Base-by-base conservation (phyloP, 2,329 filamentous ascomycete genomes). In the Trichocomaceae sp. region DNA sequence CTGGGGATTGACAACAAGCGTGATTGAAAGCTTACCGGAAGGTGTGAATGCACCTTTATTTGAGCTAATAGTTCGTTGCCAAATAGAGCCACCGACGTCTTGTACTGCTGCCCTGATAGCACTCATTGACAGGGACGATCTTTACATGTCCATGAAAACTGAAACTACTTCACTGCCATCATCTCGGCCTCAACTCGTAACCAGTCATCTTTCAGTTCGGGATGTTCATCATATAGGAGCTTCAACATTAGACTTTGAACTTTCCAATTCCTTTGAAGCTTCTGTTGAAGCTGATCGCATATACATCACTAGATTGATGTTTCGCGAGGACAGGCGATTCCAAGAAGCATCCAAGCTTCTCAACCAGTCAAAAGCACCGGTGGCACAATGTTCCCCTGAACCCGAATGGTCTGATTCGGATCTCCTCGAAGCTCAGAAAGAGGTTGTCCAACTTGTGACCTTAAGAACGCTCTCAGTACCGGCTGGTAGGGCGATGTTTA, bases 341-440 rank as follows among this genome's bases (percentile, higher is more conserved):
- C 85, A 90, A 58, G 93, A 99, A 73, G 93, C 90, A 0, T 84
- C 86, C 53, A 83, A 81, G 52, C 77, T 99, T 54, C 77, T 99
- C n/a, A 91, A 93, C 55, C 93, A 93, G 26, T 84, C 87, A 51
- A 88, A 87, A 64, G 79, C 89, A 13, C 84, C 92, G 42, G 76
- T 88, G 10, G 84, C 92, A n/a, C 86, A 88, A 50, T 86, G 92
- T 58, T 79, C 85, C 39, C 82, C 85, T 1, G 80, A 90, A 59
- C 83, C 87, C 1, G 82, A 83, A 41, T 93, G 89, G 87, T 83
- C 85, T 20, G 93, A 99, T 66, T 85, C 88, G 15, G 86, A 93
- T 58, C 84, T 95, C 55, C 77, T 99, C 9, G 93, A 99, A 67
- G 88, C 87, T 57, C 93, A 99, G 69, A 96, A 96, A 69, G 86